Evolutionary conservation across 208 protist genomes (phyloP), one percentile per base, ranked within the genome.

Genomic region (Crithidia bombi): DNA sequence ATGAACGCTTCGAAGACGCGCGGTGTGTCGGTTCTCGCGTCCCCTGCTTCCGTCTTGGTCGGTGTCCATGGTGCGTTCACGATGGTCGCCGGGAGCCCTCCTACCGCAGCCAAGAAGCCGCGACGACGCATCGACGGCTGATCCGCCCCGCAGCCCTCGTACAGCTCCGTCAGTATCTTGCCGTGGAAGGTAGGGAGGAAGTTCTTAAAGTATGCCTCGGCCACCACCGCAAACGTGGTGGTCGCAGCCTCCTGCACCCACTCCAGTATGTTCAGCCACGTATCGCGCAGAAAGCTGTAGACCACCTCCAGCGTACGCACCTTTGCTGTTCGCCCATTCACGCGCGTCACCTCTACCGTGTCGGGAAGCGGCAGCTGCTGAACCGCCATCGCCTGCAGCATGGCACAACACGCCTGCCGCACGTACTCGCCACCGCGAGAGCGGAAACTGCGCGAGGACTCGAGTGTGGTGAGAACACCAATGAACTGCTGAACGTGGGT

Each of bases 401-500:
- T 69, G 21, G 69, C 64, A 69, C 95, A 98, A 62, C 93, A 91
- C 17, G 95, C 96, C 26, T 93, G 80, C 43, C 97, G 89, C 32
- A 98, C 86, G 44, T 94, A 87, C 68, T 96, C 91, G n/a, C 97
- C 97, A 43, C 98, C 98, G 43, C 96, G 91, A 2, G 94, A 92
- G 69, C 95, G 86, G 75, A 98, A 99, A 52, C 98, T 77, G n/a
- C 93, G 91, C 33, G 87, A 86, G 32, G 87, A 82, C 69, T 98
- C 96, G 19, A 99, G 67, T 0, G 32, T 41, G 10, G 43, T 62
- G 44, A 71, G 51, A 10, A 71, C 47, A 19, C 39, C 19, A 33
- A 66, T 46, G 28, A 65, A 66, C 41, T 66, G 63, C 63, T 28
- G 38, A 0, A 71, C 36, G 35, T 84, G 55, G 56, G 49, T 55